These are phyloP conservation scores for Phlebiopsis gigantea DNA, from an alignment of 768 basidiomycete genomes.

Conservation along the genomic window DNA sequence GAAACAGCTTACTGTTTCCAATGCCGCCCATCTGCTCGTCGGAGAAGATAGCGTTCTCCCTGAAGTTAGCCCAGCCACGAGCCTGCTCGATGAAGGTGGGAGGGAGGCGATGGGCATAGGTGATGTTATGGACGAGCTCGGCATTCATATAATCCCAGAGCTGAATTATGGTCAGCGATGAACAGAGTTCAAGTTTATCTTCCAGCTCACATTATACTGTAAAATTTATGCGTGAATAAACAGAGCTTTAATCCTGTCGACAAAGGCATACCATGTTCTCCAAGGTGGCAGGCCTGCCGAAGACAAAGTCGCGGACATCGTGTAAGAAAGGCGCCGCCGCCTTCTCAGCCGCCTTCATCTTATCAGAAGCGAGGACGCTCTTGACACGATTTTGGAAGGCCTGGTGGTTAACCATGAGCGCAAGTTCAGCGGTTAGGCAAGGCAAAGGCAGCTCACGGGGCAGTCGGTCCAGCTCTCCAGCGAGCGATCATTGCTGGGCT, in stretches of 20 bases:
- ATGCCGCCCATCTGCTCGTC: constrained; percentile 55
- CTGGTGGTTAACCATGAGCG: constrained; percentile 25
- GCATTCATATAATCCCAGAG: constrained; percentile 76
- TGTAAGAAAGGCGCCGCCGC: constrained; percentile 63
- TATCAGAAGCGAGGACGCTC: constrained; percentile 52
- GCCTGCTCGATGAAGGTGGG: constrained; percentile 74
- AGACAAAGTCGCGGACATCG: constrained; percentile 62
- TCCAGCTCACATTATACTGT: constrained; percentile 73
- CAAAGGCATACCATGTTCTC: constrained; percentile 53
- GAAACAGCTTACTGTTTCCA: constrained; percentile 56
- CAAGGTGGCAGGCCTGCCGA: constrained; percentile 59
- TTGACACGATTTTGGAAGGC: constrained; percentile 62
- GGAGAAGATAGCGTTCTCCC: constrained; percentile 74
- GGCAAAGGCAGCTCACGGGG: constrained; percentile 32
- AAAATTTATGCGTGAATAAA: background rate
- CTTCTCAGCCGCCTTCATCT: constrained; percentile 58
- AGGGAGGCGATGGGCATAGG: constrained; percentile 74
- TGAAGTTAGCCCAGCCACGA: constrained; percentile 70
- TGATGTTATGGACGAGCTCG: constrained; percentile 75
- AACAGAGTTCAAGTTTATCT: too few relatives aligned
- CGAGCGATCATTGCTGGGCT: constrained; percentile 76
- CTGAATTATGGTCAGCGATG: constrained; percentile 29
- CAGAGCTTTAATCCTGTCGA: background rate
- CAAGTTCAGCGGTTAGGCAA: background rate
- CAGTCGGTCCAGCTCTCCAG: constrained; percentile 77